Base-by-base conservation (phyloP, 2,329 filamentous ascomycete species). In the Colletotrichum spinosum region DNA sequence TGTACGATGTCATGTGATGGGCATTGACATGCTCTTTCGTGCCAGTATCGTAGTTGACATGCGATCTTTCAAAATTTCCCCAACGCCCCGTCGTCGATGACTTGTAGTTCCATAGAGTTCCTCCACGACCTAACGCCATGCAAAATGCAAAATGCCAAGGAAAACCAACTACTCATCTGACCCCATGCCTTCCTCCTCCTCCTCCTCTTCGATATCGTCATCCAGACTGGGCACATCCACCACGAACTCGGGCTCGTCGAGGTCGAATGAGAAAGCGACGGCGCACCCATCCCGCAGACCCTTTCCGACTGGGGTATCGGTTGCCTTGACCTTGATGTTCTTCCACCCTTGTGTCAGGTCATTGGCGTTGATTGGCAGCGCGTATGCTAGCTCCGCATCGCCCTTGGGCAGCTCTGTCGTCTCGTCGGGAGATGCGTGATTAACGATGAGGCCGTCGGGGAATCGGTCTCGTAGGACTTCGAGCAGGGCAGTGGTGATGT, bases 401-500 rank as follows among this genome's bases (percentile, higher is more conserved):
- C 78, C 73, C 1, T 71, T 67, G 0, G 83, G 82, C 2, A 87
- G 68, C 1, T 75, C 54, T 0, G 78, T 82, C 9, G 72, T 76
- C 45, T 77, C 25, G 25, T 25, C 73, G 7, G 73, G 69, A 10
- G 76, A 71, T 0, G 52, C 70, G 15, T 74, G 61, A 13, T 77
- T 75, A 10, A 76, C 76, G 1, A 76, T 79, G 6, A 90, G 79
- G 10, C 88, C 87, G 0, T 76, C 61, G 0, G 87, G 83, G 65
- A 88, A 89, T 35, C 86, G 79, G 49, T 89, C 86, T 35, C 74
- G 80, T 6, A 94, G 78, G 10, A 87, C 79, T 1, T 80, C 76
- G 15, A 92, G 77, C 2, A 94, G 84, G 17, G 88, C 83, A 15
- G 80, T 70, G 61, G 88, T 88, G 64, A 92, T 79, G 1, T 81